Evolutionary conservation across 164 flowering plant genomes (phyloP).

Genomic region (Sextonia rubra): DNA sequence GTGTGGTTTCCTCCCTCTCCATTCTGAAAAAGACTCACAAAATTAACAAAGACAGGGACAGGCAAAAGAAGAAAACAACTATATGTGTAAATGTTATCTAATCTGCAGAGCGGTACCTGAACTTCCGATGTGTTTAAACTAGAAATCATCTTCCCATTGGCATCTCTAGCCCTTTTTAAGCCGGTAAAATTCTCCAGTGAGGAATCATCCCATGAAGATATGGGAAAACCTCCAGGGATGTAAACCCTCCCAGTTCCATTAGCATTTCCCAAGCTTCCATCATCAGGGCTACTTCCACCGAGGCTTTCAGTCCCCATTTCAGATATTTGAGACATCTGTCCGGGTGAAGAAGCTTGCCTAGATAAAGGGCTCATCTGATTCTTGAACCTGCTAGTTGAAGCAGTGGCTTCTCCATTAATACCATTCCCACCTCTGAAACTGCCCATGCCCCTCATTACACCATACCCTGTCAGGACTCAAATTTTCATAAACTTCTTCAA

Average conservation of each 20-base stretch:
- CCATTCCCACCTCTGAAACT: slow-evolving; percentile 34
- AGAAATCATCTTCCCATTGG: slow-evolving; percentile 30
- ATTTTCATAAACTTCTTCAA: neutral
- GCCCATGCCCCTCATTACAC: slow-evolving; percentile 44
- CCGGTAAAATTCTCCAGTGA: slow-evolving; percentile 32
- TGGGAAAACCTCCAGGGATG: slow-evolving; percentile 35
- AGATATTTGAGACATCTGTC: slow-evolving; percentile 43
- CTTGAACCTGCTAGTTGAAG: slow-evolving; percentile 39
- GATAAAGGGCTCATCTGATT: slow-evolving; percentile 36
- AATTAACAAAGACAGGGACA: neutral
- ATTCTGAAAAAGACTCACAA: slow-evolving; percentile 28
- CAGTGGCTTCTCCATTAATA: slow-evolving; percentile 29
- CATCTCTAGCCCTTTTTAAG: slow-evolving; percentile 33
- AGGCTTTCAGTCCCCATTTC: slow-evolving; percentile 41
- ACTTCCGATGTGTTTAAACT: slow-evolving; percentile 33
- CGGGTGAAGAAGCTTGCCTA: slow-evolving; percentile 35
- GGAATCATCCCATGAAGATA: slow-evolving; percentile 64
- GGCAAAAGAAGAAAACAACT: neutral
- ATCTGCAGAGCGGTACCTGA: slow-evolving; percentile 31
- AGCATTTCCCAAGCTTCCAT: slow-evolving; percentile 28
- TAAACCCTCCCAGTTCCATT: slow-evolving; percentile 19
- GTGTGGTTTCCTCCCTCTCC: slow-evolving; percentile 31
- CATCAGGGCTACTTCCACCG: slow-evolving; percentile 24
- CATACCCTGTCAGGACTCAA: slow-evolving; percentile 40
- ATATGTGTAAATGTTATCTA: neutral